Percentiles rank a stretch among this genome's conserved stretches.
Conservation (phyloP, 2,329 filamentous ascomycete genomes). For the Lasiodiplodia theobromae region DNA sequence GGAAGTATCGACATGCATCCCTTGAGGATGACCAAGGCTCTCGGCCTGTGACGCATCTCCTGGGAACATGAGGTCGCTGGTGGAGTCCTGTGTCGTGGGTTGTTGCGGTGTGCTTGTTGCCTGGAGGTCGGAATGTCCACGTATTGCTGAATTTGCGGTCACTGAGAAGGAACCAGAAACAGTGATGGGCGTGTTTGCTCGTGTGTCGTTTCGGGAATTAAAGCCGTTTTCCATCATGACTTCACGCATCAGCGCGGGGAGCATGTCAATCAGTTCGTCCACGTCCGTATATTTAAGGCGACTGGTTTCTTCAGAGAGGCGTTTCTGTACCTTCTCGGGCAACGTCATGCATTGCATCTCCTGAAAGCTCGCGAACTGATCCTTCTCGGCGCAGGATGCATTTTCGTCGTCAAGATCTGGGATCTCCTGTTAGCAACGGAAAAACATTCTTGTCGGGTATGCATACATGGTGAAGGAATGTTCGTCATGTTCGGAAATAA, state of each 20-base stretch:
- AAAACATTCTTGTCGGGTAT: not conserved
- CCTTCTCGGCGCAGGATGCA: not conserved
- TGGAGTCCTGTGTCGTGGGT: no score
- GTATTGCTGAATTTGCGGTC: not conserved
- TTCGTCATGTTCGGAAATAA: not conserved
- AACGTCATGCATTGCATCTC: not conserved
- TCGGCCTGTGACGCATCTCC: not conserved
- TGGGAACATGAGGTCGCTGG: no score
- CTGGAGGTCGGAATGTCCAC: no score
- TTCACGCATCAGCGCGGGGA: not conserved
- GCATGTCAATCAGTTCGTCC: not conserved
- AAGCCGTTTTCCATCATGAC: not conserved
- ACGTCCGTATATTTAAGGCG: not conserved
- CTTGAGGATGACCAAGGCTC: not conserved
- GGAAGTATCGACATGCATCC: not conserved
- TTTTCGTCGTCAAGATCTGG: not conserved
- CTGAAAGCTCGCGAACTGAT: not conserved
- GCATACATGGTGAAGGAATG: not conserved
- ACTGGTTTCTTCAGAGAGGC: not conserved
- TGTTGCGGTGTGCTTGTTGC: no score
- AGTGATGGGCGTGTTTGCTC: not conserved
- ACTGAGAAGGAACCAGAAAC: not conserved
- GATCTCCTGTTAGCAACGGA: not conserved
- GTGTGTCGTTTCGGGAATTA: not conserved
- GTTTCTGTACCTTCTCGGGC: not conserved